Evolutionary conservation across 352 stramenopile genomes (phyloP).

Genomic region (Halophytophthora polymorphica): DNA sequence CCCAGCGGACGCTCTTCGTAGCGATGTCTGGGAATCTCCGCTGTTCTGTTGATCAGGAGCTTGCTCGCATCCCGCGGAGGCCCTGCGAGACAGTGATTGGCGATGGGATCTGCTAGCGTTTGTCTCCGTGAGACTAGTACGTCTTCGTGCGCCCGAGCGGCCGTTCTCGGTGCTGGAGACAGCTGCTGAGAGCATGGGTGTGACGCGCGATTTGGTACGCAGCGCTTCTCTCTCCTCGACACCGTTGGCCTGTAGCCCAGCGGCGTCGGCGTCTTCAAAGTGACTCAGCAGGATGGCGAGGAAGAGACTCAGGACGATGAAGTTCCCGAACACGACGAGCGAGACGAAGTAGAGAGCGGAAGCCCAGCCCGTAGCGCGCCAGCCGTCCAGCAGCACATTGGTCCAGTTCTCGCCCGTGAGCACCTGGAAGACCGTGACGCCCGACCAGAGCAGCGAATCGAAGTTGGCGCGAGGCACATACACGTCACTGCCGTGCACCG

Average conservation of each 20-base stretch:
- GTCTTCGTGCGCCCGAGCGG: conserved; percentile 3
- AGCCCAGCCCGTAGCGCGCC: conserved; percentile 50
- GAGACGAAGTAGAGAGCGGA: conserved; percentile 75
- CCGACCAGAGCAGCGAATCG: conserved; percentile 63
- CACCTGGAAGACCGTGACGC: conserved; percentile 75
- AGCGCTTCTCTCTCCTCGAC: conserved; percentile 32
- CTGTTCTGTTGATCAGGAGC: conserved; percentile 1
- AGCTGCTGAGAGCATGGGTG: conserved; percentile 3
- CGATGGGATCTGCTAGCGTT: neutral
- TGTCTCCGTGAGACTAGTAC: neutral
- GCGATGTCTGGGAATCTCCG: conserved; percentile 8
- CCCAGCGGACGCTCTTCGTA: conserved; percentile 1
- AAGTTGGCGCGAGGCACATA: conserved; percentile 67
- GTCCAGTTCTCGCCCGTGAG: conserved; percentile 93
- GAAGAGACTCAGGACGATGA: conserved; percentile 92
- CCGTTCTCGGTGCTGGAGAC: conserved; percentile 2
- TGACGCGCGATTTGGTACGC: conserved; percentile 32
- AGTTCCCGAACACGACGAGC: conserved; percentile 84
- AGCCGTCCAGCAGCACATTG: conserved; percentile 84
- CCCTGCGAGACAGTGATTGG: neutral
- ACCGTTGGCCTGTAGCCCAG: conserved; percentile 10
- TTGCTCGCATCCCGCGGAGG: neutral
- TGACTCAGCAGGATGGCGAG: conserved; percentile 88
- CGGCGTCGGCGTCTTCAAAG: conserved; percentile 67
- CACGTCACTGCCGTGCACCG: neutral